These are phyloP conservation scores for Hamigera avellanea DNA, from an alignment of 495 filamentous ascomycete species.

Conservation along the genomic window DNA sequence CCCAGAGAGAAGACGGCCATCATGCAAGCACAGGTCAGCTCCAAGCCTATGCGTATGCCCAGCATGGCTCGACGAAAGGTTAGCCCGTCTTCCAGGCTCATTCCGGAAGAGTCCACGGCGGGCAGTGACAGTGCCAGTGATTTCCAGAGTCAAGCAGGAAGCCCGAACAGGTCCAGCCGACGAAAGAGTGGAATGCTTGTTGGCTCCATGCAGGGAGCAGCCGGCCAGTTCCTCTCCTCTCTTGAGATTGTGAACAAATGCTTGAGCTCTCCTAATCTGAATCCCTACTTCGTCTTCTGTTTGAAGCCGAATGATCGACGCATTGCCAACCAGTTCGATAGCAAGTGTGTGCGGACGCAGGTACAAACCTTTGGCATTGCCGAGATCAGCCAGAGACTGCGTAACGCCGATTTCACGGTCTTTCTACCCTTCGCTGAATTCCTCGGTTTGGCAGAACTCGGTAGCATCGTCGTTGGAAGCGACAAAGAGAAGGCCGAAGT, in stretches of 20 bases:
- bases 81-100: slow-evolving; percentile 30
- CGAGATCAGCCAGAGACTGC: slow-evolving; percentile 85
- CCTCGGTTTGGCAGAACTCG: slow-evolving; percentile 73
- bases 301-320: slow-evolving; percentile 94
- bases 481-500: slow-evolving; percentile 87
- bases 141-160: slow-evolving; percentile 34
- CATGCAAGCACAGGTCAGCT: slow-evolving; percentile 93
- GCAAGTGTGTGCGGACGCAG: slow-evolving; percentile 91
- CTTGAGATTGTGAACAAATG: slow-evolving; percentile 82
- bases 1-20: slow-evolving; percentile 83
- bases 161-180: slow-evolving; percentile 18
- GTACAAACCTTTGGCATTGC: slow-evolving; percentile 93
- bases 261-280: slow-evolving; percentile 66
- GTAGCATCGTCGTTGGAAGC: slow-evolving; percentile 75
- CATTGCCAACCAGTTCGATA: slow-evolving; percentile 97
- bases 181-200: slow-evolving; percentile 29
- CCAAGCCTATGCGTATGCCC: slow-evolving; percentile 81
- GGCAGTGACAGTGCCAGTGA: slow-evolving; percentile 43
- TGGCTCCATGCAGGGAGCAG: slow-evolving; percentile 68
- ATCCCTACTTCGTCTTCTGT: slow-evolving; percentile 93
- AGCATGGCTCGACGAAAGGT: slow-evolving; percentile 75
- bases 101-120: neutral
- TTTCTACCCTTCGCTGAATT: slow-evolving; percentile 96
- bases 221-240: slow-evolving; percentile 81
- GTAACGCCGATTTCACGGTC: slow-evolving; percentile 88